Evolutionary conservation across 306 rosid genomes (phyloP).

Genomic region (Chamaecrista fasciculata): DNA sequence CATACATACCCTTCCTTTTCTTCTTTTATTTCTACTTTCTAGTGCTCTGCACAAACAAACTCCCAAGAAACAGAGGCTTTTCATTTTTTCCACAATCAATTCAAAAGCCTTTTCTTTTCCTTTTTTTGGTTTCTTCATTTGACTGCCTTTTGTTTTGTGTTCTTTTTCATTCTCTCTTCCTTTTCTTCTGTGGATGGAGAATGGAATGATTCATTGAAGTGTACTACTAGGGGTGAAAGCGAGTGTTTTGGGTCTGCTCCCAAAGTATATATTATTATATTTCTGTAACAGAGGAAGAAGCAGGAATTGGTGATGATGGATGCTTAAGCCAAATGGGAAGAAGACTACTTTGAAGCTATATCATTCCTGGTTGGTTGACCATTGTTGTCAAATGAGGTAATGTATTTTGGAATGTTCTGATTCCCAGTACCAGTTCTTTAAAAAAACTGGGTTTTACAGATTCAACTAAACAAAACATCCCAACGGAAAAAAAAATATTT

Average conservation of each 20-base stretch:
- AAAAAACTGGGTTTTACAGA: not conserved
- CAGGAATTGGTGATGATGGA: not conserved
- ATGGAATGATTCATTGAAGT: constrained; percentile 13
- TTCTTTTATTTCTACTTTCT: too few species aligned
- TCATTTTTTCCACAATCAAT: too few species aligned
- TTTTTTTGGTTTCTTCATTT: too few species aligned
- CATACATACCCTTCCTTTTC: too few species aligned
- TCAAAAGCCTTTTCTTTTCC: too few species aligned
- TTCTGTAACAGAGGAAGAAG: not conserved
- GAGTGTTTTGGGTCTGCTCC: constrained; percentile 12
- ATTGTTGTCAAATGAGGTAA: constrained; percentile 39
- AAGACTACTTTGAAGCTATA: not conserved
- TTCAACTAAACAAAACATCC: not conserved
- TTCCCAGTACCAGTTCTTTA: constrained; percentile 3
- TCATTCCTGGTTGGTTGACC: constrained; percentile 20
- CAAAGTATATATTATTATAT: not conserved
- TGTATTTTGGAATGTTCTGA: constrained; percentile 27
- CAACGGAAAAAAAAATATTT: not conserved
- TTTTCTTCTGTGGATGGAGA: not conserved
- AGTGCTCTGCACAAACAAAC: constrained; percentile 31
- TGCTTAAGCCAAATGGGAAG: constrained; percentile 4
- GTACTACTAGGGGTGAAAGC: constrained; percentile 25
- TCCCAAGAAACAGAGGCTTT: too few species aligned
- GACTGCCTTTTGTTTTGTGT: too few species aligned
- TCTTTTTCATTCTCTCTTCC: not conserved